Percentiles rank a stretch among this genome's conserved stretches.
These are phyloP conservation scores for Zygosaccharomyces pseudobailii DNA, from an alignment of 1,139 yeast species.

Conservation along the genomic window DNA sequence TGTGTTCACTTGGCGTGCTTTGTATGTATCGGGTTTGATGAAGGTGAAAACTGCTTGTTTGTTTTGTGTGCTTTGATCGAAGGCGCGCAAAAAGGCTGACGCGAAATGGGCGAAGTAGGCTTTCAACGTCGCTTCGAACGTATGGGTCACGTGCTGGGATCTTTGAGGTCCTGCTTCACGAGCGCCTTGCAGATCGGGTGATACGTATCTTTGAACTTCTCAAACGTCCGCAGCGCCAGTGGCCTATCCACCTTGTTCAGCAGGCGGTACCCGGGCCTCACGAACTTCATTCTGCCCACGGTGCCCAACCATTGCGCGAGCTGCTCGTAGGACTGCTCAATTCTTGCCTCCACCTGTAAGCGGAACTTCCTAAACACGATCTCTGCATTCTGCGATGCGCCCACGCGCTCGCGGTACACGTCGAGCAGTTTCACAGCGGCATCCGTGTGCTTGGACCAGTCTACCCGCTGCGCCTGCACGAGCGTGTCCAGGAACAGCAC, in stretches of 20 bases:
- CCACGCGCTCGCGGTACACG: constrained; percentile 30
- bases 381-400: constrained; percentile 64
- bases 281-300: constrained; percentile 93
- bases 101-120: not conserved
- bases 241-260: constrained; percentile 60
- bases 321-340: constrained; percentile 43
- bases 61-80: not conserved
- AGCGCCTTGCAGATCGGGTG: constrained; percentile 82
- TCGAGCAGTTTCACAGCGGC: constrained; percentile 31
- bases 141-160: not conserved
- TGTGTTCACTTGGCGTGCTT: not conserved
- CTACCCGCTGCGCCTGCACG: constrained; percentile 34
- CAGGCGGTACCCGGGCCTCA: constrained; percentile 74
- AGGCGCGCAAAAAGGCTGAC: not conserved
- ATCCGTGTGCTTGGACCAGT: constrained; percentile 29
- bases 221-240: constrained; percentile 63
- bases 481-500: constrained; percentile 74
- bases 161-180: constrained; percentile 65
- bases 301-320: constrained; percentile 83
- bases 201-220: constrained; percentile 52
- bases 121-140: not conserved
- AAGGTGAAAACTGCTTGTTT: not conserved
- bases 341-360: constrained; percentile 50
- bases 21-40: not conserved
- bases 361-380: constrained; percentile 74